Percentiles rank a stretch among this genome's conserved stretches.
Conservation (phyloP, 139 green algal genomes). For the Coccomyxa sp. region DNA sequence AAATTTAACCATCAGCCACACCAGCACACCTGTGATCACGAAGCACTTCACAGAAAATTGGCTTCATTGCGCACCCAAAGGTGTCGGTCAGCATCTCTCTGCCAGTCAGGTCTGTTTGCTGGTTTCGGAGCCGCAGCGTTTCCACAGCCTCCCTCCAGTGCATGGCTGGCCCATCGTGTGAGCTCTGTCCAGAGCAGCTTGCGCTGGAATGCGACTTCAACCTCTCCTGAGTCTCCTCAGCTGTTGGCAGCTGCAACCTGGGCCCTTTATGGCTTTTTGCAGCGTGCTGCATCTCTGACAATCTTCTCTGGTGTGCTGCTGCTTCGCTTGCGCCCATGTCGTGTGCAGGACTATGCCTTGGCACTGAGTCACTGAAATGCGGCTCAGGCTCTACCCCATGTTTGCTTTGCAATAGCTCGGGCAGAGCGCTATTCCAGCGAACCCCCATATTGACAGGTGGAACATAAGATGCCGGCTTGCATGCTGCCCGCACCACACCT, state of each 20-base stretch:
- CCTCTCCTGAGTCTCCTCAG: neutral
- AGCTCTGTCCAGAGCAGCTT: neutral
- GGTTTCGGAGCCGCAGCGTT: neutral
- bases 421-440: no score
- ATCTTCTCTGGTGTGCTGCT: neutral
- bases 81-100: constrained; percentile 10
- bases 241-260: neutral
- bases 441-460: no score
- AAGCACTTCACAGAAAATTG: neutral
- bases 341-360: neutral
- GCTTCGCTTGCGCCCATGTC: neutral
- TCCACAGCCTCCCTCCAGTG: neutral
- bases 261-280: neutral
- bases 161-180: neutral
- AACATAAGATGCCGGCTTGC: no score
- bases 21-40: neutral
- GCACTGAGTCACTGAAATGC: no score
- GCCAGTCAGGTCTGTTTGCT: neutral
- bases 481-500: no score
- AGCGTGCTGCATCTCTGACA: neutral
- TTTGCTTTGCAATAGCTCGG: no score
- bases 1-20: neutral
- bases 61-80: constrained; percentile 6
- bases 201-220: neutral
- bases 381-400: no score